phyloP scores from a whole-genome alignment of 2,329 filamentous ascomycete genomes.

The Metarhizium humberi region DNA sequence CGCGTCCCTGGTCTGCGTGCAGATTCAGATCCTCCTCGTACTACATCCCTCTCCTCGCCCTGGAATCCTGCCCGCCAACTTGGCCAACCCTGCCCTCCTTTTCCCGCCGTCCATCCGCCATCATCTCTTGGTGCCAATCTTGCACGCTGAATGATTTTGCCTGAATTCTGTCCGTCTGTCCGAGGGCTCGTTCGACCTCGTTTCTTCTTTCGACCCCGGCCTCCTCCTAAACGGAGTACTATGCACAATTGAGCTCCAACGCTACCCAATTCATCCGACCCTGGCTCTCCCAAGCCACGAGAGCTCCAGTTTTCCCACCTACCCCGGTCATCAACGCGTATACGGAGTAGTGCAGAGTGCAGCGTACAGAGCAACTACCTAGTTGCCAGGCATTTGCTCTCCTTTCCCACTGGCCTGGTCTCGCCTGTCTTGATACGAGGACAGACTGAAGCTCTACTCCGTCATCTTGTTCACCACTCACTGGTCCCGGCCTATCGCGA shows the following conservation, averaged over 20 bases:
- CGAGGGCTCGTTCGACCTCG: neutral
- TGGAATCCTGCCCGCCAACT: neutral
- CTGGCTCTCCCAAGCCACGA: constrained; percentile 2
- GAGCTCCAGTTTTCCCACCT: constrained; percentile 9
- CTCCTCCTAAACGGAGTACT: neutral
- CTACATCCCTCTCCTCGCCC: neutral
- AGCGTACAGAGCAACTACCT: neutral
- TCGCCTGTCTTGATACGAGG: neutral
- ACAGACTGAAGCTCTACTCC: neutral
- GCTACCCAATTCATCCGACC: constrained; percentile 2
- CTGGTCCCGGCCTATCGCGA: neutral
- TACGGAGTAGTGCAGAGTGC: neutral
- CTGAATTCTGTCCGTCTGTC: neutral
- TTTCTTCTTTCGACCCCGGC: neutral
- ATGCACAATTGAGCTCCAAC: neutral
- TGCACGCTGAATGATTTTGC: too few relatives aligned
- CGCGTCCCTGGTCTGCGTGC: neutral
- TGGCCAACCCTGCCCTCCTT: neutral
- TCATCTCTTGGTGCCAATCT: neutral
- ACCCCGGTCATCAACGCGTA: constrained; percentile 2
- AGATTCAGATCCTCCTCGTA: neutral
- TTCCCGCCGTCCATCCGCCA: neutral
- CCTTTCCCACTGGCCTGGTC: constrained; percentile 3
- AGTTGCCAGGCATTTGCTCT: neutral
- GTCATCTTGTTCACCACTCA: neutral